These are phyloP conservation scores for Hura crepitans DNA, from an alignment of 441 rosid genomes.

Conservation along the genomic window DNA sequence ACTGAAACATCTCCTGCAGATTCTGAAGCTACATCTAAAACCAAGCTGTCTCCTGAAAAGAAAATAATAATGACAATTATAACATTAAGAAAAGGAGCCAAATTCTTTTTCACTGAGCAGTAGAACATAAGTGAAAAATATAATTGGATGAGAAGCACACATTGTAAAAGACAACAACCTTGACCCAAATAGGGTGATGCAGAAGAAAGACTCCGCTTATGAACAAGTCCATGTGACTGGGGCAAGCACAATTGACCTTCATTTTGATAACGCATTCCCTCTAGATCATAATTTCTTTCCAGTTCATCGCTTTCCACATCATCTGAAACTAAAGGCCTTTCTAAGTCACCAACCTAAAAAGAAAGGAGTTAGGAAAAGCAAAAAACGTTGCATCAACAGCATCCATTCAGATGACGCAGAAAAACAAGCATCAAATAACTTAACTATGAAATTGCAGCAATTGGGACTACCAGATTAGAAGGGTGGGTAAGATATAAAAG, in stretches of 20 bases:
- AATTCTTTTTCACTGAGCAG: not conserved
- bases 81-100: not conserved
- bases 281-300: slow-evolving; percentile 56
- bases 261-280: slow-evolving; percentile 63
- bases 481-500: not conserved
- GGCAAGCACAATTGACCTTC: slow-evolving; percentile 54
- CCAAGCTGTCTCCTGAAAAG: slow-evolving; percentile 55
- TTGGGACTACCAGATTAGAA: not conserved
- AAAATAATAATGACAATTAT: not conserved
- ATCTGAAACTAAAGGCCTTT: slow-evolving; percentile 71
- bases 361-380: not conserved
- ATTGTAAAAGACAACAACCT: slow-evolving; percentile 31
- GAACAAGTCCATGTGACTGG: slow-evolving; percentile 47
- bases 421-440: not conserved
- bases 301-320: slow-evolving; percentile 49
- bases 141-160: slow-evolving; percentile 44
- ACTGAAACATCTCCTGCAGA: slow-evolving; percentile 43
- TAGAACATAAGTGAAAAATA: slow-evolving; percentile 24
- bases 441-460: not conserved
- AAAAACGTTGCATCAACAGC: not conserved
- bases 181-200: slow-evolving; percentile 42
- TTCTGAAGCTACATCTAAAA: slow-evolving; percentile 59
- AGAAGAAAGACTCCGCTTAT: slow-evolving; percentile 61
- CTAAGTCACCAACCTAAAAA: slow-evolving; percentile 58
- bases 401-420: not conserved